Percentiles rank a stretch among this genome's conserved stretches.
Evolutionary conservation across 768 basidiomycete genomes (phyloP).

Genomic region (Porphyrellus cyaneotinctus): DNA sequence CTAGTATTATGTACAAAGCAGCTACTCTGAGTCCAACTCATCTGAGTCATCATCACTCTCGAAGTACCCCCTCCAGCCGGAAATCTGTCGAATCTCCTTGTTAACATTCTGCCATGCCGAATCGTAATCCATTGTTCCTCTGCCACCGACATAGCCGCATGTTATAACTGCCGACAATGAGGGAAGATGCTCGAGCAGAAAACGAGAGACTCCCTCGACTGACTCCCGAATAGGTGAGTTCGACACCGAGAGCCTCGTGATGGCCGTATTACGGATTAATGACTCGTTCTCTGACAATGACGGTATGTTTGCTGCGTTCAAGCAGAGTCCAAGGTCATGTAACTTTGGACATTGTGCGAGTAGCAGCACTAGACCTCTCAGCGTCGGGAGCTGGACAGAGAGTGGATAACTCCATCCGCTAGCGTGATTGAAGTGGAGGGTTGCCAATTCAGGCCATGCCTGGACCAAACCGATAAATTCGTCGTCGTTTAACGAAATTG

Average conservation of each 20-base stretch:
- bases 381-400: no score
- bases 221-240: conserved; percentile 4
- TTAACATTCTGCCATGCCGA: neutral
- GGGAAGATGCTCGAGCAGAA: conserved; percentile 5
- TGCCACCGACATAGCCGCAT: neutral
- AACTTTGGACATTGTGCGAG: no score
- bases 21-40: no score
- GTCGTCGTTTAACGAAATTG: no score
- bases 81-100: neutral
- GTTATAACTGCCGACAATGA: neutral
- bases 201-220: neutral
- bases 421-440: no score
- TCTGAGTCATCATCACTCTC: no score
- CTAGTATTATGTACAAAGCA: no score
- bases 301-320: neutral
- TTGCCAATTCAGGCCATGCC: no score
- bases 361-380: no score
- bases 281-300: neutral
- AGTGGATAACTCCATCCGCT: no score
- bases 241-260: neutral
- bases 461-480: no score
- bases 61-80: neutral
- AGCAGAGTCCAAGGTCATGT: no score
- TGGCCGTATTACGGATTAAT: neutral
- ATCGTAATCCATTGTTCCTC: neutral